Evolutionary conservation across 2,329 filamentous ascomycete genomes (phyloP), one percentile per base, ranked within the genome.

Genomic region (Aspergillus sojae): DNA sequence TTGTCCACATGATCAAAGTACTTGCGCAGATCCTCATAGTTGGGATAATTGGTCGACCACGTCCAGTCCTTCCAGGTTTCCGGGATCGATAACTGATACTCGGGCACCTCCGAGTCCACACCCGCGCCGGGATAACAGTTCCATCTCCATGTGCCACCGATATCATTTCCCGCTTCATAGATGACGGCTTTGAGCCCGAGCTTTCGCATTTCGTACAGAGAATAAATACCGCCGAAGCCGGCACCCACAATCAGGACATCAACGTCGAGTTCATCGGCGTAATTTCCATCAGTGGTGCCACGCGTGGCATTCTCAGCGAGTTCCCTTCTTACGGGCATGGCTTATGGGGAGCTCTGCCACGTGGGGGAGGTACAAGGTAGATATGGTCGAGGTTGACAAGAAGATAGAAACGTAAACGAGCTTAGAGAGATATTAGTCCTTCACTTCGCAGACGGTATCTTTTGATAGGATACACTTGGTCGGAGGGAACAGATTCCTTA

Each of bases 111-210:
- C 0, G 81, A 84, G 73, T 89, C 86, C 2, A 87, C 84, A 0
- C 79, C 74, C 1, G 84, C 81, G 0, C 85, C 85, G 0, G 84
- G 85, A 66, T 86, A 88, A 67, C 80, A 80, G 71, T 86, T 87
- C 82, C 81, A 86, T 50, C 80, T 74, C 86, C 86, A 88, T 0
- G 80, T 83, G 28, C 85, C 85, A 2, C 85, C 85, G 0, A 80
- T 71, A 57, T 82, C 80, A 10, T 78, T 78, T 12, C 82, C 85
- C 0, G 84, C 83, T 65, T 88, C 86, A 64, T 83, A 84, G 26
- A 87, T 78, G 34, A 81, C 78, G 2, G 79, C 75, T 14, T 81
- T 82, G 34, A 82, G 71, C 0, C 85, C 85, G 11, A 77, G 77
- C 11, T 85, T 81, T 2, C 84, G 82, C 12, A 86, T 79, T 0